A percentile compares a stretch with the other conserved stretches of the same genome.
Conservation (phyloP, 1,284 basidiomycete species). For the Microbotryomycetes sp. region DNA sequence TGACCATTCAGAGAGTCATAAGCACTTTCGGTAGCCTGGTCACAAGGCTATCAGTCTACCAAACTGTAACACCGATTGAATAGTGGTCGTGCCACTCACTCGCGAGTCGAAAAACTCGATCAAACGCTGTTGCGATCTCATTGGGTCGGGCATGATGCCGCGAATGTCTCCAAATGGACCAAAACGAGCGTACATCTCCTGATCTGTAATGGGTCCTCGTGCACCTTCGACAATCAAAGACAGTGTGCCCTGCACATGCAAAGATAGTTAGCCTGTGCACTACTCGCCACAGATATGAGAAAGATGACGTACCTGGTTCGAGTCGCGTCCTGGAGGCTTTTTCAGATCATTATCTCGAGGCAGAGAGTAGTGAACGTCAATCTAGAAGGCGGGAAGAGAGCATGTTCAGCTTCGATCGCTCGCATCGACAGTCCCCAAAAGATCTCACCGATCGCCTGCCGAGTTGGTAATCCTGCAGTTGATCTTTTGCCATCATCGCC, state of each 20-base stretch:
- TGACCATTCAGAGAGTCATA: constrained; percentile 71
- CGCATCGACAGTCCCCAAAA: not conserved
- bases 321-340: constrained; percentile 68
- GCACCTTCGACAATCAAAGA: constrained; percentile 67
- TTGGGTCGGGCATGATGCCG: constrained; percentile 49
- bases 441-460: constrained; percentile 52
- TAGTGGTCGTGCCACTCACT: constrained; percentile 53
- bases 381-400: constrained; percentile 48
- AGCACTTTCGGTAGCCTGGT: constrained; percentile 65
- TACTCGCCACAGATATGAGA: constrained; percentile 10
- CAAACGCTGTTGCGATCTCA: constrained; percentile 56
- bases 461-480: constrained; percentile 76
- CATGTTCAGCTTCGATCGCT: too few relatives aligned
- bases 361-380: constrained; percentile 95
- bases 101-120: constrained; percentile 86
- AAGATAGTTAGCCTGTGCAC: constrained; percentile 33
- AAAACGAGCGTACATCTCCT: constrained; percentile 73
- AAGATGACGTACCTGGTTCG: constrained; percentile 64
- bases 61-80: constrained; percentile 25
- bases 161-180: constrained; percentile 86
- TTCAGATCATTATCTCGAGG: constrained; percentile 70
- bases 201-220: constrained; percentile 66
- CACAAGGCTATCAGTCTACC: constrained; percentile 26
- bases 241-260: constrained; percentile 70
- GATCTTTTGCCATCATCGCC: constrained; percentile 80